phyloP scores from a whole-genome alignment of 164 flowering plant species.

The Piper longum region DNA sequence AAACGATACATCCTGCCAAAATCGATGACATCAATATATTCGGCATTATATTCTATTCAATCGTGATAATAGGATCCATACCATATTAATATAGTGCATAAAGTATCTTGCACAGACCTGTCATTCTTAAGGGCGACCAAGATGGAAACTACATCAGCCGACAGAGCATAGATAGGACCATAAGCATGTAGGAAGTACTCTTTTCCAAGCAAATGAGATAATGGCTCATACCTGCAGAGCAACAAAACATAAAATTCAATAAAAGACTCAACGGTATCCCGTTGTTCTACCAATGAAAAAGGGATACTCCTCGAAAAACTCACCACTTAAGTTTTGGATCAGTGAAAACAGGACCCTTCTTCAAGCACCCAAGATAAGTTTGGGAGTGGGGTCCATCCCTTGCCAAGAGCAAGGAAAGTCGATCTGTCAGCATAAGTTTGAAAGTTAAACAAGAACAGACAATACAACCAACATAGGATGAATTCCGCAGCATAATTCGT shows the following conservation, averaged over 20 bases:
- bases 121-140: slow-evolving; percentile 69
- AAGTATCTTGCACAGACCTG: slow-evolving; percentile 32
- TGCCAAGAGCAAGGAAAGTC: slow-evolving; percentile 75
- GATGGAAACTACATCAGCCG: slow-evolving; percentile 87
- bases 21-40: no score
- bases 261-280: not conserved
- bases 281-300: not conserved
- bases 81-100: not conserved
- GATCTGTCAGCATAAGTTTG: slow-evolving; percentile 34
- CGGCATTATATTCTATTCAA: no score
- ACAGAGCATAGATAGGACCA: slow-evolving; percentile 94
- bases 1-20: no score
- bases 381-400: slow-evolving; percentile 64
- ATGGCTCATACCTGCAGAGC: slow-evolving; percentile 80
- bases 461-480: not conserved
- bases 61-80: not conserved
- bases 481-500: not conserved
- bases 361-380: slow-evolving; percentile 91
- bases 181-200: slow-evolving; percentile 97
- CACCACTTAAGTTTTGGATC: slow-evolving; percentile 86
- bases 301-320: slow-evolving; percentile 3
- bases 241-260: not conserved
- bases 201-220: slow-evolving; percentile 56
- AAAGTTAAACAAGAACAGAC: not conserved
- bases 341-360: slow-evolving; percentile 82